These are phyloP conservation scores for Entomortierella chlamydospora DNA, from an alignment of 192 early-diverging fungal genomes.

Conservation along the genomic window DNA sequence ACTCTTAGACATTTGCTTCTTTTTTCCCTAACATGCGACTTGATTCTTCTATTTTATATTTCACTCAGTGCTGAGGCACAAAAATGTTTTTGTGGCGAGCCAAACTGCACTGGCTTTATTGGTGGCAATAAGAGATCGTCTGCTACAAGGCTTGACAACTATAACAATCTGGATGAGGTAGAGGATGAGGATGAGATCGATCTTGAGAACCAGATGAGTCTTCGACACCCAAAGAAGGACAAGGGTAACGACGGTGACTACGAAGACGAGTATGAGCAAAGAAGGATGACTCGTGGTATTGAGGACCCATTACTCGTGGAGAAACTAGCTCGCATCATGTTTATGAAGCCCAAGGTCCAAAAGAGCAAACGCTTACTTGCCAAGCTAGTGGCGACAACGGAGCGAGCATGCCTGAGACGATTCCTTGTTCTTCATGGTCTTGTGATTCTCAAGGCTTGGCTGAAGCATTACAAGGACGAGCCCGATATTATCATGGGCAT, in stretches of 20 bases:
- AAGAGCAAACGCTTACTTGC: constrained; percentile 79
- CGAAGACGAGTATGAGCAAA: constrained; percentile 51
- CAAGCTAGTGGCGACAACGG: constrained; percentile 71
- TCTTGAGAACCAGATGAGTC: constrained; percentile 65
- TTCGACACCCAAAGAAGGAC: constrained; percentile 62
- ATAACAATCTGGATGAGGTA: constrained; percentile 63
- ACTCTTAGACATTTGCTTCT: neutral
- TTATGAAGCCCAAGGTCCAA: constrained; percentile 80
- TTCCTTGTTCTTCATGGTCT: constrained; percentile 78
- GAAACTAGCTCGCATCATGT: constrained; percentile 53
- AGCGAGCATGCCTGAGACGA: constrained; percentile 60
- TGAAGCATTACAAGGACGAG: constrained; percentile 72
- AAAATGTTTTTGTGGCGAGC: constrained; percentile 91
- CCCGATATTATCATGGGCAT: constrained; percentile 71
- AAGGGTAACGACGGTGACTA: constrained; percentile 54
- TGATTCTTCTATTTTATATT: constrained; percentile 6
- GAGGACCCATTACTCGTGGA: constrained; percentile 51
- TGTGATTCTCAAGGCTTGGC: constrained; percentile 80
- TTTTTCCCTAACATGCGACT: neutral
- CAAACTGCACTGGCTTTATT: constrained; percentile 90
- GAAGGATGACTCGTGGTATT: constrained; percentile 43
- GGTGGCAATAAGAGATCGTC: constrained; percentile 83
- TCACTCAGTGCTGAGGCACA: constrained; percentile 83
- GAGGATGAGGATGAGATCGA: constrained; percentile 66
- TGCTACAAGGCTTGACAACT: constrained; percentile 59